Base-by-base conservation (phyloP, 2,329 filamentous ascomycete genomes). In the Penicillium aurantiogriseum region DNA sequence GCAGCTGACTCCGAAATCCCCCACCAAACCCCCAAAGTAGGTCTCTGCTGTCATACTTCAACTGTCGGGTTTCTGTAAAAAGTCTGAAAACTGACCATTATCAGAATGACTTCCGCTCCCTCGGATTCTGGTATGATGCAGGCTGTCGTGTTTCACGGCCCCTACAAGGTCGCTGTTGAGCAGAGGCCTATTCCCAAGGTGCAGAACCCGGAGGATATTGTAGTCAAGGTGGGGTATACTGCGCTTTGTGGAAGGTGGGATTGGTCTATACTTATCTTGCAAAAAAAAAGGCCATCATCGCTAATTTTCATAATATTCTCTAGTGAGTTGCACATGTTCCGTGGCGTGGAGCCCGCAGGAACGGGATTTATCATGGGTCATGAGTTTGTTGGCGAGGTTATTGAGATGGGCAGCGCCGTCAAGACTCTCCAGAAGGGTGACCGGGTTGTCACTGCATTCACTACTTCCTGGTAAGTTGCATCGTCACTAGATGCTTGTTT, bases 171-270 rank as follows among this genome's bases (percentile, higher is more conserved):
- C 54, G 87, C 83, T 0, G 76, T 97, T 54, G 88, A 96, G 76
- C 85, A 94, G 58, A 83, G 90, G 21, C 91, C 91, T 0, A 82
- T 93, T 13, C 92, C 92, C 1, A 83, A 85, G 64, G 82, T 96
- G 62, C 80, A 88, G 66, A 81, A 90, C 58, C 81, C 85, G 6
- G 83, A 81, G 56, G 92, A 96, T 71, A 84, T 93, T 57, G 87
- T 96, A 64, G 85, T 96, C 69, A 92, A 91, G 73, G 90, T 96
- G 21, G 83, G 85, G 59, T 89, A 90, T 66, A 90, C 91, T 27
- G 92, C 91, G 17, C 82, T 97, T 33, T 97, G 92, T 72, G 92
- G 92, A 71, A 93, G 89, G 90, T 92, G 78, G 70, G 85, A 79
- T 44, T 58, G 11, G 17, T 46, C 25, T 52, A 42, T 51, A 13